These are phyloP conservation scores for Alnus rubra DNA, from an alignment of 306 rosid species.

Conservation along the genomic window DNA sequence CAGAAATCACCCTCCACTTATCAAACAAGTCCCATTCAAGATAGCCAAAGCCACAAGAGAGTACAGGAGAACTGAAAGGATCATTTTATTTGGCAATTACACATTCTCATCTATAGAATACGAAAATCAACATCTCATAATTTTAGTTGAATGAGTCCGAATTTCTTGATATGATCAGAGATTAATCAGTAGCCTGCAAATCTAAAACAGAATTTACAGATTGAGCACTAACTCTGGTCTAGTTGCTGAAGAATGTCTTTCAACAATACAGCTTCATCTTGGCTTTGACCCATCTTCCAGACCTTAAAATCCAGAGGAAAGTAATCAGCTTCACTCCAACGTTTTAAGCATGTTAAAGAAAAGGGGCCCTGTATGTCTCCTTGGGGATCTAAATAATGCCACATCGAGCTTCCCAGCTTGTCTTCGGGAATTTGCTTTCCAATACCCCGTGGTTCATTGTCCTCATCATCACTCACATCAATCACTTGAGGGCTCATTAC, in stretches of 20 bases:
- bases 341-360: slow-evolving; percentile 47
- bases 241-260: slow-evolving; percentile 37
- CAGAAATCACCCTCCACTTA: no score
- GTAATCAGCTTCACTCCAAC: slow-evolving; percentile 69
- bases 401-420: slow-evolving; percentile 30
- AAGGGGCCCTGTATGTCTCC: slow-evolving; percentile 81
- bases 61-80: no score
- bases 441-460: slow-evolving; percentile 24
- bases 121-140: no score
- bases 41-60: no score
- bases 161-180: no score
- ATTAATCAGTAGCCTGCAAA: no score
- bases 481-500: slow-evolving; percentile 37
- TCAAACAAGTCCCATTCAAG: no score
- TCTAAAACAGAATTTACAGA: not conserved
- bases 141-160: no score
- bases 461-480: slow-evolving; percentile 62
- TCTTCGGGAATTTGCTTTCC: slow-evolving; percentile 26
- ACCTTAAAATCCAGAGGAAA: slow-evolving; percentile 71
- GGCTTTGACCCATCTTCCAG: slow-evolving; percentile 64
- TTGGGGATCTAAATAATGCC: slow-evolving; percentile 78
- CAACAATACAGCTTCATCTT: slow-evolving; percentile 49
- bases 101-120: no score
- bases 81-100: no score
- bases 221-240: slow-evolving; percentile 9